These are phyloP conservation scores for Rhazya stricta DNA, from an alignment of 257 asterid species.

Conservation along the genomic window DNA sequence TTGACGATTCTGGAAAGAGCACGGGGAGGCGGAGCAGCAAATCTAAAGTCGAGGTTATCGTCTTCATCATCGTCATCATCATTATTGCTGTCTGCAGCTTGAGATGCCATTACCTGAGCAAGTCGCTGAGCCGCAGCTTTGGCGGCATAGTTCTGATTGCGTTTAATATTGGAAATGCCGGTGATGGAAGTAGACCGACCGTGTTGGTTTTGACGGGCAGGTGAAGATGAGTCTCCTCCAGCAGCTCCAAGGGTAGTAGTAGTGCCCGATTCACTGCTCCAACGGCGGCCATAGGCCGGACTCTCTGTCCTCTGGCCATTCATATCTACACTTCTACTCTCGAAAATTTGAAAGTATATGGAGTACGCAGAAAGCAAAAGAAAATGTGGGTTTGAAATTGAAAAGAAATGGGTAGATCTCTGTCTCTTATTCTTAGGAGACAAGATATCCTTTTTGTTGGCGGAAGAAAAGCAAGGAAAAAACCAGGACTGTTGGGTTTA, in stretches of 20 bases:
- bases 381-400: slow-evolving; percentile 7
- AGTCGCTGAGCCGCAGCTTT: slow-evolving; percentile 99
- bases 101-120: slow-evolving; percentile 99
- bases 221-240: slow-evolving; percentile 23
- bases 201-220: slow-evolving; percentile 47
- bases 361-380: neutral
- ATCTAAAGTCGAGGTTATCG: slow-evolving; percentile 62
- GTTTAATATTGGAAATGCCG: slow-evolving; percentile 86
- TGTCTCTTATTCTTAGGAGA: neutral
- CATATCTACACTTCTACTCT: slow-evolving; percentile 34
- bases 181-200: slow-evolving; percentile 63
- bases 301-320: slow-evolving; percentile 32
- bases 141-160: slow-evolving; percentile 92
- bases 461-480: neutral
- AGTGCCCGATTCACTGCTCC: slow-evolving; percentile 70
- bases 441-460: neutral
- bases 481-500: neutral
- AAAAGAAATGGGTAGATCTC: slow-evolving; percentile 5
- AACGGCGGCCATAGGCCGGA: slow-evolving; percentile 47
- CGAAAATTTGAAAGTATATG: neutral
- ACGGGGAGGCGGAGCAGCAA: slow-evolving; percentile 58
- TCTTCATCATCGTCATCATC: slow-evolving; percentile 42
- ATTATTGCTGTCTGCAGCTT: slow-evolving; percentile 56
- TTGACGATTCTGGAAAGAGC: slow-evolving; percentile 52
- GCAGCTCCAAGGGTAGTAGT: slow-evolving; percentile 12